phyloP scores from a whole-genome alignment of 352 stramenopile genomes.

The Chrysophaeum taylorii region DNA sequence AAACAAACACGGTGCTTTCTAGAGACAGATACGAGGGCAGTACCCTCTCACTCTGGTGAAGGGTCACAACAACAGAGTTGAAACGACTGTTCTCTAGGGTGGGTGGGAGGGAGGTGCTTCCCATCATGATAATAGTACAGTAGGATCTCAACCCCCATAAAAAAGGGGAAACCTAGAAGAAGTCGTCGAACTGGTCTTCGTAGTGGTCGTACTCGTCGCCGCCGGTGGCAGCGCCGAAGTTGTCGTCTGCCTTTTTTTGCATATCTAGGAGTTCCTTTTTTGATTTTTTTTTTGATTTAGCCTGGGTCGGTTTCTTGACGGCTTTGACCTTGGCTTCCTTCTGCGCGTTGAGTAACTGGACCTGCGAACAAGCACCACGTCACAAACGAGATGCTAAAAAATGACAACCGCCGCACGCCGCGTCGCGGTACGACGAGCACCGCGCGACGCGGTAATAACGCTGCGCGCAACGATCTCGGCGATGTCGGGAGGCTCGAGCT shows the following conservation, averaged over 20 bases:
- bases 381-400: background rate
- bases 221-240: background rate
- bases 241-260: constrained; percentile 3
- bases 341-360: background rate
- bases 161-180: no score
- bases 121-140: no score
- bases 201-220: constrained; percentile 1
- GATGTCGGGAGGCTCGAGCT: background rate
- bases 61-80: no score
- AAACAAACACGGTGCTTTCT: no score
- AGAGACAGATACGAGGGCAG: no score
- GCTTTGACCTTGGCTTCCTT: background rate
- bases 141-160: no score
- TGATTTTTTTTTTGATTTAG: background rate
- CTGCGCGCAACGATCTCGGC: no score
- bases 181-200: constrained; percentile 15
- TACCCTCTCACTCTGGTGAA: no score
- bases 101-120: no score
- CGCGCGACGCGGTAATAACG: no score
- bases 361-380: background rate
- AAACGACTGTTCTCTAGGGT: no score
- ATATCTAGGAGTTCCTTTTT: constrained; percentile 3
- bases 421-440: background rate
- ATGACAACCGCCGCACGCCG: background rate
- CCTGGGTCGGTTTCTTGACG: background rate